Evolutionary conservation across 768 basidiomycete genomes (phyloP), one percentile per base, ranked within the genome.

Genomic region (Lactarius sp.): DNA sequence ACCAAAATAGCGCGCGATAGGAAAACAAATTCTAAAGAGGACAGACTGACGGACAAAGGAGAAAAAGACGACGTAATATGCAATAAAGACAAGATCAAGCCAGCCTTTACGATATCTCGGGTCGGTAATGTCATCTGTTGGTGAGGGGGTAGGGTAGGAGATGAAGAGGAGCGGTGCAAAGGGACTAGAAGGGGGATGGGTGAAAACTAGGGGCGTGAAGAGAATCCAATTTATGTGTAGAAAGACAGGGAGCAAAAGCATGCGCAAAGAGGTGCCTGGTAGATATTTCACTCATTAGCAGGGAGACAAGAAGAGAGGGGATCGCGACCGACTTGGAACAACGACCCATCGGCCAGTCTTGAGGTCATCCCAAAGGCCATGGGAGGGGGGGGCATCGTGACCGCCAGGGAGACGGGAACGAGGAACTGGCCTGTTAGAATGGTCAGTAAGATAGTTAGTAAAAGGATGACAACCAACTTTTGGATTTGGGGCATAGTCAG

Each of bases 21-120:
- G 90, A 27, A 78, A 77, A 50, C 85, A 84, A 12, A 92, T 41
- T 60, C 82, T 83, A 70, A 89, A 67, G 18, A 87, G 83, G 72
- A 93, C 71, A 50, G 79, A 70, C 75, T 98, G 94, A 36, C 96
- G 86, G 49, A 94, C 68, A 72, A 94, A 90, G 2, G 93, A 95
- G 77, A 88, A 98, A 69, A 96, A 85, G 55, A 98, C 77, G 74
- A 98, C 79, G 71, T 95, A 79, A 75, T 92, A 95, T 3, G 80
- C 80, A 52, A 98, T 69, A 76, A 99, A 99, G 16, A 81, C 70
- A 9, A 94, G 66, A 71, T 98, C 96, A 63, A 83, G 75, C 68
- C 80, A 88, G 16, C 82, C 83, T 75, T 94, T 98, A 44, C 77
- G 77, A 70, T 90, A 92, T 37, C 81, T 82, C 0, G 83, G 81